Evolutionary conservation across 305 asterid species (phyloP), one percentile per base, ranked within the genome.

Genomic region (Ruellia speciosa): DNA sequence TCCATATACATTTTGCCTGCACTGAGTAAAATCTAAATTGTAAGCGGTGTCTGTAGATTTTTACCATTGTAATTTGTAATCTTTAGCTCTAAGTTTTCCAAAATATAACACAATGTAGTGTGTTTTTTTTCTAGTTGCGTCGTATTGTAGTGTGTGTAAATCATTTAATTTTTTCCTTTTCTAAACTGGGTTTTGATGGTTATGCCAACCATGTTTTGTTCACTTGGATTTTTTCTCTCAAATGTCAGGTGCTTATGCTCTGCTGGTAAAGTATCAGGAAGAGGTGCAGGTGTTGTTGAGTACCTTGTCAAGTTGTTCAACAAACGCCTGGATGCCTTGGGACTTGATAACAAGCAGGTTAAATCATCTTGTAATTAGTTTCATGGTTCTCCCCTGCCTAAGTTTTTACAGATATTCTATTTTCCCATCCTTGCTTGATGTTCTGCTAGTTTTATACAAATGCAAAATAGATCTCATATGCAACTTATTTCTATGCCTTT

Each of bases 241-340:
- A 73, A 70, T 77, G 18, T 63, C 80, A 93, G 99, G 90, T 93
- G 99, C 72, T 77, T 93, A 73, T 93, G 99, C 79, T 83, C 97
- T 60, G 88, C 80, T 58, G 82, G 86, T 61, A 89, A 85, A 80
- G 85, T 86, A 60, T 72, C 94, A 31, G 97, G 95, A 64, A 89
- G 79, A 79, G 94, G 99, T 54, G 81, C 85, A 51, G 65, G 65
- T 73, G 81, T 79, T 59, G 77, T 93, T 67, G 87, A 83, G 68
- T 85, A 82, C 74, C 99, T 93, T 80, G 79, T 89, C 57, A 88
- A 77, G 73, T 66, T 89, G 71, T 87, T 89, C 71, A 77, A 62
- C 76, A 93, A 83, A 71, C 96, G 88, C 69, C 75, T 93, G 63
- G 95, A 77, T 64, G 78, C 92, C 56, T 75, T 89, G 63, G 96